phyloP scores from a whole-genome alignment of 2,329 filamentous ascomycete species.

The Zymoseptoria brevis region DNA sequence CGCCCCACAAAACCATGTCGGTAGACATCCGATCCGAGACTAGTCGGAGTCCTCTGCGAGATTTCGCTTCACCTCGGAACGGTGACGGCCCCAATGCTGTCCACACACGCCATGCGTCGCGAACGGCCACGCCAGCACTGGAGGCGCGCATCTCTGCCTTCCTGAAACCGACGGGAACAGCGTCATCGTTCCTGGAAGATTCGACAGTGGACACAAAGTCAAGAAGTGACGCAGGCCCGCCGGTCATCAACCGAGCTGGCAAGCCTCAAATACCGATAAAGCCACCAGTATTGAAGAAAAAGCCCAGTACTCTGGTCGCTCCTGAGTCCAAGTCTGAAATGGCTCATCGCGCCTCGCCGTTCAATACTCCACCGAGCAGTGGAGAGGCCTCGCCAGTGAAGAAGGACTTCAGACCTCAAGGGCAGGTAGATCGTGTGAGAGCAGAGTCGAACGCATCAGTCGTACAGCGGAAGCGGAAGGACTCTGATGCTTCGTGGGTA shows the following conservation, averaged over 20 bases:
- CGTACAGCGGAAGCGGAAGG: conserved; percentile 20
- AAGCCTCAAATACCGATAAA: conserved; percentile 58
- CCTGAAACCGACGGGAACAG: conserved; percentile 21
- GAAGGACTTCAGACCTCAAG: conserved; percentile 1
- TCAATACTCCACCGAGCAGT: conserved; percentile 76
- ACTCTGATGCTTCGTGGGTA: conserved; percentile 23
- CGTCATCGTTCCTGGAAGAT: conserved; percentile 1
- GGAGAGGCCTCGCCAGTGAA: conserved; percentile 44
- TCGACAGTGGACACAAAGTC: conserved; percentile 7
- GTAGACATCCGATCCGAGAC: conserved; percentile 11
- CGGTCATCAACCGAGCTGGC: conserved; percentile 70
- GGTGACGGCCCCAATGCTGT: conserved; percentile 19
- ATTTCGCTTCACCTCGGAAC: conserved; percentile 18
- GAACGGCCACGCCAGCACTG: conserved; percentile 34
- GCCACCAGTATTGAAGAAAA: conserved; percentile 19
- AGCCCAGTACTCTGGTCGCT: conserved; percentile 22
- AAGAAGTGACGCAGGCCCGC: conserved; percentile 46
- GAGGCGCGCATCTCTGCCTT: conserved; percentile 34
- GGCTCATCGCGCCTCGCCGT: conserved; percentile 60
- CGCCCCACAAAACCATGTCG: conserved; percentile 41
- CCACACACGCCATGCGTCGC: conserved; percentile 33
- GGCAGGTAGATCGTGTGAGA: conserved; percentile 2
- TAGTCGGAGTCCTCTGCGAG: conserved; percentile 8
- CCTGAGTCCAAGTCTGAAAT: conserved; percentile 35
- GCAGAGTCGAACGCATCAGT: conserved; percentile 21